phyloP scores from a whole-genome alignment of 768 basidiomycete genomes.

The Tylopilus intermedius region DNA sequence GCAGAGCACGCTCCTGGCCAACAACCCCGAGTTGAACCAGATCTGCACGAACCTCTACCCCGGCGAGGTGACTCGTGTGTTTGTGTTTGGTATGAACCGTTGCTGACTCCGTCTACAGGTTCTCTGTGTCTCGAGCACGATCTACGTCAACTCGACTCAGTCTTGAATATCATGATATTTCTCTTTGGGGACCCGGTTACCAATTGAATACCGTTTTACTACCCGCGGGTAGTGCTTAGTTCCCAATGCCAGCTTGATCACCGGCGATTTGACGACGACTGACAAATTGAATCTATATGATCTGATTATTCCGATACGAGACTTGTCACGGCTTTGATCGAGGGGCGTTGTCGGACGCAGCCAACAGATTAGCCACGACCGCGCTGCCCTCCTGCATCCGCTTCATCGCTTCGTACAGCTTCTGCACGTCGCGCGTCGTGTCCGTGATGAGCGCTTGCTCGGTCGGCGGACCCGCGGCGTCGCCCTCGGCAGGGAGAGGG shows the following conservation, averaged over 20 bases:
- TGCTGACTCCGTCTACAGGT: constrained; percentile 16
- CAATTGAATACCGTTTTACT: background rate
- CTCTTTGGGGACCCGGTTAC: background rate
- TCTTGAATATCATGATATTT: constrained; percentile 1
- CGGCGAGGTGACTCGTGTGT: constrained; percentile 43
- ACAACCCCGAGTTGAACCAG: constrained; percentile 61
- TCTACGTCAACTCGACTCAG: constrained; percentile 21
- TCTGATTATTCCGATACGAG: background rate
- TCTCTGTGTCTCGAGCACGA: constrained; percentile 22
- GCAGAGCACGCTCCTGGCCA: constrained; percentile 43
- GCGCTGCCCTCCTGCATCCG: constrained; percentile 53
- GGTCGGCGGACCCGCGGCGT: constrained; percentile 27
- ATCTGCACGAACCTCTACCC: constrained; percentile 53
- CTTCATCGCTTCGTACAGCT: constrained; percentile 47
- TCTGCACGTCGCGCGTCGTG: constrained; percentile 39
- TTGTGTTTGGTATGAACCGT: background rate
- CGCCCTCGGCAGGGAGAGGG: constrained; percentile 38
- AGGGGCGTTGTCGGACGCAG: constrained; percentile 23
- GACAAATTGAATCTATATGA: background rate
- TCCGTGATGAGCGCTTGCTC: constrained; percentile 46
- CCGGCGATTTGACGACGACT: background rate
- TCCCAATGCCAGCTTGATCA: too few species aligned
- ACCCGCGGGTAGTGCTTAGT: too few species aligned
- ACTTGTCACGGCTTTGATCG: constrained; percentile 10
- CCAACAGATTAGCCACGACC: constrained; percentile 44